Evolutionary conservation across 768 basidiomycete genomes (phyloP).

Genomic region (Psilocybe sp.): DNA sequence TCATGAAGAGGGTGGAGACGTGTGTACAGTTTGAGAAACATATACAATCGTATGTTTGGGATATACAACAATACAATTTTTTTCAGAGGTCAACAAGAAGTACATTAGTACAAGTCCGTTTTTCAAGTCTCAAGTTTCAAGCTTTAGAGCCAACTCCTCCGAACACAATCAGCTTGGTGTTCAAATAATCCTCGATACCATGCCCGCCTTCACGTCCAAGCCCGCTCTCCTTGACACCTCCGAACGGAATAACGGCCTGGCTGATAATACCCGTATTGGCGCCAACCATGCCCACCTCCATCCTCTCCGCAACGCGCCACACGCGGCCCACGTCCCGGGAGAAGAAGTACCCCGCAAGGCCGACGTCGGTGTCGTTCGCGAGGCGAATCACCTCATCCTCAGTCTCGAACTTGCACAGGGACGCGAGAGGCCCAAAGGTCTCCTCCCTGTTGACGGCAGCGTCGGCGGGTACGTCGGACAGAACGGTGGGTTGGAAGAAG

Average conservation of each 20-base stretch:
- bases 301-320: constrained; percentile 91
- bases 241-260: constrained; percentile 81
- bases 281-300: constrained; percentile 93
- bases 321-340: constrained; percentile 79
- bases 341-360: constrained; percentile 95
- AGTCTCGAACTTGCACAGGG: constrained; percentile 85
- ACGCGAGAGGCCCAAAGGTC: constrained; percentile 93
- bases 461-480: constrained; percentile 73
- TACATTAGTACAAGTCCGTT: neutral
- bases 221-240: constrained; percentile 90
- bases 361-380: constrained; percentile 81
- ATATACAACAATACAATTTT: neutral
- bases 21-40: neutral
- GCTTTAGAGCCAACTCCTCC: constrained; percentile 71
- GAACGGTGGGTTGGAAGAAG: constrained; percentile 87
- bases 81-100: neutral
- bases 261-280: constrained; percentile 79
- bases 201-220: constrained; percentile 80
- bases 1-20: neutral
- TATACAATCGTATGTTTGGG: neutral
- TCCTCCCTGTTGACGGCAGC: constrained; percentile 78
- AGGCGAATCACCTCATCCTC: constrained; percentile 89
- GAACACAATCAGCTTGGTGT: constrained; percentile 76
- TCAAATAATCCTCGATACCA: constrained; percentile 89
- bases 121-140: no score